Conservation (phyloP, 31 red algal species). For the Pterothamnion heteromorphum region DNA sequence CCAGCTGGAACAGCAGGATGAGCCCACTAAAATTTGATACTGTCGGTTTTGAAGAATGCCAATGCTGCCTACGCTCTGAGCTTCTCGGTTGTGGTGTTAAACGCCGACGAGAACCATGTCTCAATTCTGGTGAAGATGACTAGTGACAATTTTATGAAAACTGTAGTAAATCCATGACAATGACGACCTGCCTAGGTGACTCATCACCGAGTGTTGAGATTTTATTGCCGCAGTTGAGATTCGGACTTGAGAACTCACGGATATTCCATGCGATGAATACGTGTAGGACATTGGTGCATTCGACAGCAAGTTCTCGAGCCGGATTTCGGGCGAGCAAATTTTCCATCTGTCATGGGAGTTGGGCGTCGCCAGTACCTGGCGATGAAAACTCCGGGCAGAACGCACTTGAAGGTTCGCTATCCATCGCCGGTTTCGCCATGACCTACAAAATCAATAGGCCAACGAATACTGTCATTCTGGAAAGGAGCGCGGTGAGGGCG, state of each 20-base stretch:
- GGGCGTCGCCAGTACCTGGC: too few species aligned
- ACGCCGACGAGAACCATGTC: constrained; percentile 94
- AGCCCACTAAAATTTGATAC: too few species aligned
- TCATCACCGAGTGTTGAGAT: constrained; percentile 70
- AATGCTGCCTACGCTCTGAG: constrained; percentile 86
- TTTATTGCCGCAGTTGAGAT: constrained; percentile 90
- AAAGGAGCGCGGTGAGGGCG: too few species aligned
- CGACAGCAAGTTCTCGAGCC: constrained; percentile 31
- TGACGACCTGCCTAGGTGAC: constrained; percentile 75
- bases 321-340: constrained; percentile 76
- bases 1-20: too few species aligned
- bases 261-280: constrained; percentile 84
- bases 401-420: constrained; percentile 71
- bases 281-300: constrained; percentile 44
- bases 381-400: constrained; percentile 75
- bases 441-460: constrained; percentile 60
- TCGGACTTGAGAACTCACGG: constrained; percentile 80
- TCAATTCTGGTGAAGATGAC: constrained; percentile 90
- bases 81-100: constrained; percentile 95
- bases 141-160: constrained; percentile 84
- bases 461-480: constrained; percentile 74
- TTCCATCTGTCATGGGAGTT: constrained; percentile 75
- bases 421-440: constrained; percentile 67
- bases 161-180: constrained; percentile 93
- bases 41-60: constrained; percentile 72